These are phyloP conservation scores for Arctium lappa DNA, from an alignment of 129 eudicot genomes.

Conservation along the genomic window DNA sequence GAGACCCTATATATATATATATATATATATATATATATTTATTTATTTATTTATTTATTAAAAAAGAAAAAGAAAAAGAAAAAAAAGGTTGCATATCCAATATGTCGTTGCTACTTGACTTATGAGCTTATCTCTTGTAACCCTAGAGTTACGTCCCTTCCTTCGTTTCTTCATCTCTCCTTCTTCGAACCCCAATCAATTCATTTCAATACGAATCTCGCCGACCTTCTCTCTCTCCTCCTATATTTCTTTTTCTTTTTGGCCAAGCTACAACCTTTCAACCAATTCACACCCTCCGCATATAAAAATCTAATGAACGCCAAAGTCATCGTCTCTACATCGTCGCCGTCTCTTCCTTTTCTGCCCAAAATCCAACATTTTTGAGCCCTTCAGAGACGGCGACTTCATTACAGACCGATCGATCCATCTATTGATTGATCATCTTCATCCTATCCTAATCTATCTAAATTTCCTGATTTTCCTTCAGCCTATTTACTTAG, in stretches of 20 bases:
- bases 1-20: too few relatives aligned
- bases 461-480: slow-evolving; percentile 12
- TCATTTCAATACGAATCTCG: neutral
- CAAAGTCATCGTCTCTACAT: slow-evolving; percentile 12
- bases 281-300: slow-evolving; percentile 14
- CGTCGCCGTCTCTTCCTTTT: slow-evolving; percentile 39
- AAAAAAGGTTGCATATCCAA: neutral
- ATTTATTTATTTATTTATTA: too few relatives aligned
- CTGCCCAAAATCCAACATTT: neutral
- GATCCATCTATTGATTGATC: slow-evolving; percentile 21
- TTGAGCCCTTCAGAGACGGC: slow-evolving; percentile 28
- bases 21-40: too few relatives aligned
- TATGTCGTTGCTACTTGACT: slow-evolving; percentile 11
- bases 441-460: neutral
- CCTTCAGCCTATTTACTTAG: slow-evolving; percentile 1
- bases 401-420: slow-evolving; percentile 26
- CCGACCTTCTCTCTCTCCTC: slow-evolving; percentile 1
- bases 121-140: slow-evolving; percentile 16
- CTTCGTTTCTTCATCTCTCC: neutral
- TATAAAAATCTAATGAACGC: slow-evolving; percentile 23
- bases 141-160: slow-evolving; percentile 12
- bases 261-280: slow-evolving; percentile 20
- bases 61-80: too few relatives aligned
- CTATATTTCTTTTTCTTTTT: neutral
- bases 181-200: neutral